Base-by-base conservation (phyloP, 139 green algal species). In the Chlamydomonas sp. region DNA sequence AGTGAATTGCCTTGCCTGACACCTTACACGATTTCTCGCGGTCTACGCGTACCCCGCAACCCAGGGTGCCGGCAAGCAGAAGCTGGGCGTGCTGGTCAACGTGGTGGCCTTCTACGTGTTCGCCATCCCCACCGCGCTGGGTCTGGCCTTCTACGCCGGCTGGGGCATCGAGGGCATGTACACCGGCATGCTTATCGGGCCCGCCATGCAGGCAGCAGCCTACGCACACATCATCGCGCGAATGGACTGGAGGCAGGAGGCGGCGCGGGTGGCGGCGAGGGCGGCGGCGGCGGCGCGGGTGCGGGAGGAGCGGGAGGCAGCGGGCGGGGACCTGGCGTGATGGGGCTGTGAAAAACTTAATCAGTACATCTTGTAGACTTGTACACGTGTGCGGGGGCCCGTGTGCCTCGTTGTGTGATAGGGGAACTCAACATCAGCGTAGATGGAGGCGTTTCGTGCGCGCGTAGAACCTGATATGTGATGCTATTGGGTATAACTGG, bases 31-130 rank as follows among this genome's bases (percentile, higher is more conserved):
- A 49, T 49, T 49, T 49, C 31, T 49, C 31, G 31, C 31, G 31
- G 31, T 49, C 31, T 49, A 49, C 31, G 31, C 31, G 31, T 49
- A 49, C 31, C 31, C 31, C 31, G 31, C 31, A 49, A 49, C 20
- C 3, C 82, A 87, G 82, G 92, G 92, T 0, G 84, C 85, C 0
- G 92, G 90, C 77, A 93, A 94, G 88, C 92, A 95, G 80, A 49
- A 59, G 20, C 79, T 78, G 9, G 92, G 92, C 10, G 85, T 86
- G 18, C 4, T 83, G 4, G 89, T 93, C 61, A 94, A 94, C 78
- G 63, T 94, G 17, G 62, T 92, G 0, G 89, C 92, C 17, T 95
- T 92, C 83, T 94, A 91, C 85, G 49, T 88, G 1, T 4, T 90
- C 2, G 92, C 88, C 63, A 88, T 94, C 58, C 89, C 89, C 57